Percentiles rank a stretch among this genome's conserved stretches.
Conservation (phyloP, 768 basidiomycete genomes). For the Sarcodon aspratus region DNA sequence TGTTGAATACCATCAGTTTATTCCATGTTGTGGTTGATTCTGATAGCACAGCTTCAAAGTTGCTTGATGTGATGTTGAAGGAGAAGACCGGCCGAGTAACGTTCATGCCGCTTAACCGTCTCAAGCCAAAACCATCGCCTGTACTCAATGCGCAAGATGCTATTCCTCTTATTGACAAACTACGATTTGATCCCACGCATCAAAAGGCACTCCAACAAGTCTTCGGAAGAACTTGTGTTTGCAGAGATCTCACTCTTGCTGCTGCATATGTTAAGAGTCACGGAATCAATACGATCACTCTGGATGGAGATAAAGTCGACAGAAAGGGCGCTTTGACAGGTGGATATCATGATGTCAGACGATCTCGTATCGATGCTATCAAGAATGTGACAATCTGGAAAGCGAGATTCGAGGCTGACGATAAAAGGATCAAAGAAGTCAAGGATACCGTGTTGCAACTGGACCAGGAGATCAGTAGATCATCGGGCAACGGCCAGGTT, state of each 20-base stretch:
- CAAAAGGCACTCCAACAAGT: conserved; percentile 91
- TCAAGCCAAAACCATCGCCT: conserved; percentile 62
- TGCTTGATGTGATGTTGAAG: conserved; percentile 89
- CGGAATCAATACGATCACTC: conserved; percentile 91
- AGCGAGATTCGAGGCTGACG: conserved; percentile 55
- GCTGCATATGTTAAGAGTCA: conserved; percentile 93
- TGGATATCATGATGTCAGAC: conserved; percentile 87
- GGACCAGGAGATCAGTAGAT: conserved; percentile 79
- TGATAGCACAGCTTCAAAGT: conserved; percentile 84
- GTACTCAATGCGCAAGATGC: conserved; percentile 67
- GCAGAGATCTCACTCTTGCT: conserved; percentile 83
- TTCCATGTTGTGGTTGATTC: conserved; percentile 97
- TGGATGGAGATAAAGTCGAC: conserved; percentile 96
- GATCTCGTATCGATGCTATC: conserved; percentile 84
- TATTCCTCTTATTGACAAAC: conserved; percentile 73
- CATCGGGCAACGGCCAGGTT: conserved; percentile 65
- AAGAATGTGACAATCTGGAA: conserved; percentile 69
- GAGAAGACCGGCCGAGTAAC: conserved; percentile 94
- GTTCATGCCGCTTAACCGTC: conserved; percentile 95
- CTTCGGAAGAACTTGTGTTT: conserved; percentile 95
- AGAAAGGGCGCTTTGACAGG: conserved; percentile 93
- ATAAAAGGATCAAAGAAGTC: conserved; percentile 57
- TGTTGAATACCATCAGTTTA: conserved; percentile 35
- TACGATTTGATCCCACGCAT: conserved; percentile 60
- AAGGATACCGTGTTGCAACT: conserved; percentile 55